Evolutionary conservation across 2,329 filamentous ascomycete genomes (phyloP), one percentile per base, ranked within the genome.

Genomic region (Mycocentrospora acerina): DNA sequence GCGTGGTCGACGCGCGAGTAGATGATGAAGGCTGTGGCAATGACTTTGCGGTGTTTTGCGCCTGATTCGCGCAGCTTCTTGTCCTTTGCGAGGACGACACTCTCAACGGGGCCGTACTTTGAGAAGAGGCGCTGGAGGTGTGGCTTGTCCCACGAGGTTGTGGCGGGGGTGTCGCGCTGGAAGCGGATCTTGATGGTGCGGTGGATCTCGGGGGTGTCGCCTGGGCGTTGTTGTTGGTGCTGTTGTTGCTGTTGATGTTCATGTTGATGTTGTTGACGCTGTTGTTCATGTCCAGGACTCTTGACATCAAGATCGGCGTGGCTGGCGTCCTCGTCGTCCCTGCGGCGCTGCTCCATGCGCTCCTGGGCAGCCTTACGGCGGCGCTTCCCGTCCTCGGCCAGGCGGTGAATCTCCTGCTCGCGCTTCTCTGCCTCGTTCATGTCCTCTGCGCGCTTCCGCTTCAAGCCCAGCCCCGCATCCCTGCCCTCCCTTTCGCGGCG

Each of bases 401-500:
- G 45, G 30, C 69, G 43, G 35, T 66, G 64, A 24, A 66, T 69
- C 65, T 77, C 69, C 30, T 77, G 77, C 44, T 80, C 71, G 29
- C 80, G 71, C 60, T 81, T 83, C 35, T 82, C 73, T 3, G 83
- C 82, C 19, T 73, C 72, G 24, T 61, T 67, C 35, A 59, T 57
- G 26, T 71, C 71, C 24, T 69, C 70, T 2, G 67, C 64, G n/a
- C 71, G 66, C 35, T 75, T 69, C 42, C 73, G 66, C 48, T 73
- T 69, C 13, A 66, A 43, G 4, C 59, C 41, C 54, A 19, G 24
- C 16, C 57, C 60, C 0, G 69, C 73, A 12, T 48, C 40, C 5
- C 36, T 41, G 13, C 51, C 57, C 12, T 71, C 73, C 14, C 79
- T 73, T 67, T 95, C 91, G 14, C 86, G 75, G 17, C 81, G 78